Evolutionary conservation across 1,284 basidiomycete genomes (phyloP).

Genomic region (Ustilago lituana): DNA sequence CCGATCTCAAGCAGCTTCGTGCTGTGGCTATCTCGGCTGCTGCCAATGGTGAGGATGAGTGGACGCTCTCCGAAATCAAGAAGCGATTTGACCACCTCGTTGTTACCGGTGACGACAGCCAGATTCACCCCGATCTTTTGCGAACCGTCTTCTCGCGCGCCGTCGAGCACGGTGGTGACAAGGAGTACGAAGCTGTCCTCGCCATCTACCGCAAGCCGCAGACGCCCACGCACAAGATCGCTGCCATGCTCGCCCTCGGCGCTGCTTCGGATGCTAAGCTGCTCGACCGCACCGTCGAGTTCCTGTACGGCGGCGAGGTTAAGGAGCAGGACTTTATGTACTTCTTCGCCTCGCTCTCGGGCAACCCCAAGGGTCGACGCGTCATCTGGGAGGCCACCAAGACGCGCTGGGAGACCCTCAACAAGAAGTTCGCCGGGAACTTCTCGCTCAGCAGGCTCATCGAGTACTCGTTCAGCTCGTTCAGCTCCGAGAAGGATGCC

Average conservation of each 20-base stretch:
- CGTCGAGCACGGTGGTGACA: constrained; percentile 78
- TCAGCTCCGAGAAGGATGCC: constrained; percentile 78
- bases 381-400: constrained; percentile 67
- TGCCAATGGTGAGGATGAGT: constrained; percentile 70
- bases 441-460: constrained; percentile 65
- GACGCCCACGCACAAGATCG: constrained; percentile 70
- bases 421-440: constrained; percentile 74
- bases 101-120: constrained; percentile 79
- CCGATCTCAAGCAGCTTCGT: constrained; percentile 79
- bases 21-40: constrained; percentile 76
- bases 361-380: constrained; percentile 63
- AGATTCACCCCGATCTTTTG: constrained; percentile 73
- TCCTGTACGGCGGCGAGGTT: constrained; percentile 63
- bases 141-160: constrained; percentile 67
- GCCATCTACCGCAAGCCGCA: constrained; percentile 74
- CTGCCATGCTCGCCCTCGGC: constrained; percentile 67
- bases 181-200: constrained; percentile 74
- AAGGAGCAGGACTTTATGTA: constrained; percentile 68
- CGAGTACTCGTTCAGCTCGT: constrained; percentile 72
- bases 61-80: constrained; percentile 72
- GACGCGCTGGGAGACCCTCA: constrained; percentile 63
- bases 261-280: constrained; percentile 56
- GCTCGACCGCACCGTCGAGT: constrained; percentile 65
- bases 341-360: constrained; percentile 64
- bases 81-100: constrained; percentile 79